phyloP scores from a whole-genome alignment of 441 rosid genomes.

The Pelargonium cotyledonis region DNA sequence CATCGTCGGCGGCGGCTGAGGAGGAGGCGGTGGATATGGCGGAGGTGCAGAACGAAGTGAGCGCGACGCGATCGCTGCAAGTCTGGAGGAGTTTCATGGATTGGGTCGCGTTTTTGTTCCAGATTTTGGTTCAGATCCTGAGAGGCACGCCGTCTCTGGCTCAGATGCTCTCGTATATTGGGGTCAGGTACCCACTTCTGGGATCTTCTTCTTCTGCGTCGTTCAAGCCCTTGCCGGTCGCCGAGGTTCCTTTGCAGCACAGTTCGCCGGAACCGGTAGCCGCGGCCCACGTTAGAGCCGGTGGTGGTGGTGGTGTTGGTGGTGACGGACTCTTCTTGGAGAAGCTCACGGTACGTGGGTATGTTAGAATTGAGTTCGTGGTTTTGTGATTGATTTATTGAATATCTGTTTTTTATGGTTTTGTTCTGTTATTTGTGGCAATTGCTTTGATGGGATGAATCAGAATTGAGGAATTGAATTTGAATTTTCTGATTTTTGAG shows the following conservation, averaged over 20 bases:
- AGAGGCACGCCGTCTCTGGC: conserved; percentile 34
- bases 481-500: not conserved
- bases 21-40: not conserved
- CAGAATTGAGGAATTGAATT: no score
- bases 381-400: not conserved
- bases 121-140: conserved; percentile 31
- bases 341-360: conserved; percentile 32
- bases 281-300: not conserved
- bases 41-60: conserved; percentile 20
- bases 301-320: conserved; percentile 11
- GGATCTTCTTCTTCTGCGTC: conserved; percentile 17
- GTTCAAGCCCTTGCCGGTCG: conserved; percentile 41
- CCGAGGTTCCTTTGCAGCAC: conserved; percentile 34
- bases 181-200: conserved; percentile 19
- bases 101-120: conserved; percentile 31
- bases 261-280: not conserved
- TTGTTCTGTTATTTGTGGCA: not conserved
- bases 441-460: not conserved
- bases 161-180: conserved; percentile 32
- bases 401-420: not conserved
- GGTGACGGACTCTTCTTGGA: conserved; percentile 8
- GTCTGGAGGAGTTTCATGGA: conserved; percentile 36
- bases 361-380: not conserved
- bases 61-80: conserved; percentile 27
- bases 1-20: not conserved